Evolutionary conservation across 2,329 filamentous ascomycete genomes (phyloP).

Genomic region (Trichoderma aggressivum): DNA sequence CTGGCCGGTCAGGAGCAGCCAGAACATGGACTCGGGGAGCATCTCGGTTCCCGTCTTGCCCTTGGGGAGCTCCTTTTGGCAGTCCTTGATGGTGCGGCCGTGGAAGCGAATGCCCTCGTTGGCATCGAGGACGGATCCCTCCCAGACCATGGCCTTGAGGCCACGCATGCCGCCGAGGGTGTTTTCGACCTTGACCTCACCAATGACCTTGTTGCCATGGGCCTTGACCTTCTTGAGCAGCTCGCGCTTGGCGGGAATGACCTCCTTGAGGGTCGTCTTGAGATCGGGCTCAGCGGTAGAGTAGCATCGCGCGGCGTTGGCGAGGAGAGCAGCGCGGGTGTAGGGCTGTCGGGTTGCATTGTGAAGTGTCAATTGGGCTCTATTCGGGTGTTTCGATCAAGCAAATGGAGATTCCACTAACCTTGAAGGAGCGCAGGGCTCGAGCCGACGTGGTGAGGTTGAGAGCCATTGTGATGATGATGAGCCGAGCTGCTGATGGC

Average conservation of each 20-base stretch:
- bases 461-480: slow-evolving; percentile 55
- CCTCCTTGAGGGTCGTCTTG: slow-evolving; percentile 77
- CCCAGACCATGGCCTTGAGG: slow-evolving; percentile 97
- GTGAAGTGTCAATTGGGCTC: background rate
- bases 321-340: slow-evolving; percentile 30
- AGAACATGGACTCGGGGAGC: slow-evolving; percentile 99
- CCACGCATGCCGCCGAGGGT: slow-evolving; percentile 96
- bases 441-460: slow-evolving; percentile 59
- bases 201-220: slow-evolving; percentile 75
- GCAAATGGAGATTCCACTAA: slow-evolving; percentile 34
- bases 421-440: slow-evolving; percentile 62
- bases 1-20: slow-evolving; percentile 90
- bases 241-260: slow-evolving; percentile 89
- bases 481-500: slow-evolving; percentile 20
- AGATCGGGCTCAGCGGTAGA: slow-evolving; percentile 81
- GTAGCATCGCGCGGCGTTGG: slow-evolving; percentile 53
- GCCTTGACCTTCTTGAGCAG: slow-evolving; percentile 92
- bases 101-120: slow-evolving; percentile 98
- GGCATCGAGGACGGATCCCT: slow-evolving; percentile 93
- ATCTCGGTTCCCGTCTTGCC: slow-evolving; percentile 90
- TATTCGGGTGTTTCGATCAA: too few species aligned
- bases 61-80: slow-evolving; percentile 89
- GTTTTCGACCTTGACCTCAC: slow-evolving; percentile 91
- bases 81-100: slow-evolving; percentile 96
- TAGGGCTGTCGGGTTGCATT: slow-evolving; percentile 26